Percentiles rank a stretch among this genome's conserved stretches.
Evolutionary conservation across 495 filamentous ascomycete genomes (phyloP).

Genomic region (Bombardia bombarda): DNA sequence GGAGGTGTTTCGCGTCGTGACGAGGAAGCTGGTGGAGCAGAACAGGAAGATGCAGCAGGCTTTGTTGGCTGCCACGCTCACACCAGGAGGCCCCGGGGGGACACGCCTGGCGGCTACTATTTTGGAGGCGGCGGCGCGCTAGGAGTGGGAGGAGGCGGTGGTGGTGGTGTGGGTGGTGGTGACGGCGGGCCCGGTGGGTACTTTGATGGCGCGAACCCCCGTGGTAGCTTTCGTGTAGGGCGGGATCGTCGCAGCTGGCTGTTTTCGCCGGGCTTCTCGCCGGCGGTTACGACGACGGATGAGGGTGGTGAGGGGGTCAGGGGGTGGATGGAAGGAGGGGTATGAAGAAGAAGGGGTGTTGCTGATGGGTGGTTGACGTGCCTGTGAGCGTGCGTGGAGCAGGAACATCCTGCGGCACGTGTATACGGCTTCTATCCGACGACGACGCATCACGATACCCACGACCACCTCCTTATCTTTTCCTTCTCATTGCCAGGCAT

Average conservation of each 20-base stretch:
- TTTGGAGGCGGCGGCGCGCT: not conserved
- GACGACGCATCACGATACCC: conserved; percentile 7
- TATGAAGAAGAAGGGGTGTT: conserved; percentile 6
- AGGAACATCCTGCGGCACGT: not conserved
- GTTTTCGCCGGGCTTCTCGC: conserved; percentile 44
- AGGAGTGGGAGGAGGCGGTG: too few relatives aligned
- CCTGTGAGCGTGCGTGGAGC: not conserved
- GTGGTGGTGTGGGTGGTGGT: conserved; percentile 13
- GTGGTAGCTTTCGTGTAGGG: conserved; percentile 55
- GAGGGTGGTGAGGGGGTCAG: not conserved
- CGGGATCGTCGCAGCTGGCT: conserved; percentile 58
- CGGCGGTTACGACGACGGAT: conserved; percentile 23
- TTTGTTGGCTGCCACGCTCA: conserved; percentile 35
- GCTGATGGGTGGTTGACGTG: conserved; percentile 2
- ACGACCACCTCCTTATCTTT: not conserved
- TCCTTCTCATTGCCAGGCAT: not conserved
- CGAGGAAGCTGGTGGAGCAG: conserved; percentile 90
- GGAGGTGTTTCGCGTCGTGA: conserved; percentile 93
- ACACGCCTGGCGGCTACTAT: not conserved
- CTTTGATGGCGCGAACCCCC: conserved; percentile 36
- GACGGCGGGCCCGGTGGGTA: conserved; percentile 27
- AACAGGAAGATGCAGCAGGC: conserved; percentile 60
- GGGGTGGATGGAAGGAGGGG: not conserved
- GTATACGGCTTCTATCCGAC: not conserved
- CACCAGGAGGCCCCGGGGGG: conserved; percentile 16